Evolutionary conservation across 2,329 filamentous ascomycete genomes (phyloP).

Genomic region (Hypoxylon sp.): DNA sequence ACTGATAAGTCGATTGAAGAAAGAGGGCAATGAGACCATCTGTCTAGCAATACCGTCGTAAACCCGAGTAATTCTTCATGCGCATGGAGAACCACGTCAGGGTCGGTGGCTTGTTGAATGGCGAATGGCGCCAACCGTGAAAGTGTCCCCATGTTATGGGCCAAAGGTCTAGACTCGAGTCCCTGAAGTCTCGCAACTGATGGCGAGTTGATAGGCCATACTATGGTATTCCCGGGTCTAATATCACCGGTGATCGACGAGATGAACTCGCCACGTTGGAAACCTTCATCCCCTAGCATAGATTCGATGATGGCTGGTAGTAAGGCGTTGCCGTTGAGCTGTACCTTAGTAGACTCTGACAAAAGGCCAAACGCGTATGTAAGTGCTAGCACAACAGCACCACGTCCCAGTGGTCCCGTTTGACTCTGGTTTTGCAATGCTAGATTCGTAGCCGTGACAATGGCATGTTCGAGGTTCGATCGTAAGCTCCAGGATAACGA

Average conservation of each 20-base stretch:
- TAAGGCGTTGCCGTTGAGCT: slow-evolving; percentile 73
- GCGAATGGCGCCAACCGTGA: slow-evolving; percentile 71
- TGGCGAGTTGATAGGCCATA: slow-evolving; percentile 69
- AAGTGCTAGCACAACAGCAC: slow-evolving; percentile 73
- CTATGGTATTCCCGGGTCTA: slow-evolving; percentile 64
- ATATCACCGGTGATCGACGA: slow-evolving; percentile 74
- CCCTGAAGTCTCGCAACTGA: slow-evolving; percentile 68
- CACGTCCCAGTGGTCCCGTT: slow-evolving; percentile 54
- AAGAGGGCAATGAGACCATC: slow-evolving; percentile 79
- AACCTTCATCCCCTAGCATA: slow-evolving; percentile 75
- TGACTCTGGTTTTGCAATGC: slow-evolving; percentile 63
- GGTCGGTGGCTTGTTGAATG: slow-evolving; percentile 62
- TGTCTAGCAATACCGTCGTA: slow-evolving; percentile 69
- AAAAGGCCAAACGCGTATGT: slow-evolving; percentile 80
- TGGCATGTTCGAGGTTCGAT: slow-evolving; percentile 73
- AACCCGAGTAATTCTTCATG: slow-evolving; percentile 74
- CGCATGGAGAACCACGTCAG: slow-evolving; percentile 55
- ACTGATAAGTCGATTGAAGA: slow-evolving; percentile 75
- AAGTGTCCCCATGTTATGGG: slow-evolving; percentile 72
- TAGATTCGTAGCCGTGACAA: slow-evolving; percentile 80
- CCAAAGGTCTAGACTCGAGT: slow-evolving; percentile 67
- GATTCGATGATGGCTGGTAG: slow-evolving; percentile 75
- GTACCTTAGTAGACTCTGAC: slow-evolving; percentile 64
- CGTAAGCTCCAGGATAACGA: slow-evolving; percentile 71
- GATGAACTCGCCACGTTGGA: slow-evolving; percentile 80